phyloP scores from a whole-genome alignment of 1,139 yeast species.

The Hansenula sp. region DNA sequence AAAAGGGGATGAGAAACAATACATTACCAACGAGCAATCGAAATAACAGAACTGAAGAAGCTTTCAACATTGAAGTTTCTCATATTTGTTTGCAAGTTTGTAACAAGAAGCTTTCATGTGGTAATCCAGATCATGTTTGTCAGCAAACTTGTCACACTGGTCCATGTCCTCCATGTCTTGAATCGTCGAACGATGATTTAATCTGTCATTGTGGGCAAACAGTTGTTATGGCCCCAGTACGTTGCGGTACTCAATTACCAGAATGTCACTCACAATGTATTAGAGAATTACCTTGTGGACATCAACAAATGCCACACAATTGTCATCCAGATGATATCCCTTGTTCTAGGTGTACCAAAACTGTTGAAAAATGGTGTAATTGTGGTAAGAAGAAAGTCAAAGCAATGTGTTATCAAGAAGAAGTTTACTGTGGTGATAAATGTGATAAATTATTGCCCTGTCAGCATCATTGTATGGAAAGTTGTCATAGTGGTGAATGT shows the following conservation, averaged over 20 bases:
- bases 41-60: conserved; percentile 37
- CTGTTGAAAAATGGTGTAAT: conserved; percentile 60
- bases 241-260: conserved; percentile 78
- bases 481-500: conserved; percentile 39
- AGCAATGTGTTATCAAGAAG: conserved; percentile 66
- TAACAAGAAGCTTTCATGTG: conserved; percentile 64
- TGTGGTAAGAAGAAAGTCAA: conserved; percentile 64
- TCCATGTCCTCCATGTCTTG: conserved; percentile 79
- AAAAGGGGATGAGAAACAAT: conserved; percentile 39
- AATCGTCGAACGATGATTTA: conserved; percentile 76
- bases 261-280: conserved; percentile 67
- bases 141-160: conserved; percentile 79
- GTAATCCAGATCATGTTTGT: conserved; percentile 56
- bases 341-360: conserved; percentile 78
- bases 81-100: conserved; percentile 78
- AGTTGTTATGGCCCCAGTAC: conserved; percentile 74
- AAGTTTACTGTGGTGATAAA: conserved; percentile 66
- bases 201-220: conserved; percentile 86
- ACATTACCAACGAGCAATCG: conserved; percentile 24
- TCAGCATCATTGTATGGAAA: conserved; percentile 57
- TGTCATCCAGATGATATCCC: conserved; percentile 63
- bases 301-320: conserved; percentile 62
- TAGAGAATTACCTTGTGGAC: conserved; percentile 67
- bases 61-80: conserved; percentile 58
- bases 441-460: conserved; percentile 61